Base-by-base conservation (phyloP, 2,329 filamentous ascomycete species). In the Curvularia verruculosa region DNA sequence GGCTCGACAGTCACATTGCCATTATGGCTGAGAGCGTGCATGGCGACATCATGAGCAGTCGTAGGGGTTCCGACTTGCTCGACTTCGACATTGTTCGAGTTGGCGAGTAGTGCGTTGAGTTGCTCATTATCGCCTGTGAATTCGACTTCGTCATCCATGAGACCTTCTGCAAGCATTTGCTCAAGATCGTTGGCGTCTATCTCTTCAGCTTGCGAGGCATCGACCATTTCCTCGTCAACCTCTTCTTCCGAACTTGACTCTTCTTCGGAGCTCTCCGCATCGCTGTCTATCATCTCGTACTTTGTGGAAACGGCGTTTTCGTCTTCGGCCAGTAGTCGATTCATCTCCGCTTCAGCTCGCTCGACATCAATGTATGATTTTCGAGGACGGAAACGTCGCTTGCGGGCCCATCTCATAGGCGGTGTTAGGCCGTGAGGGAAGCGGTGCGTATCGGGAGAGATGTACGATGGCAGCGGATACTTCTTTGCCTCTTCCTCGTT, bases 381-480 rank as follows among this genome's bases (percentile, higher is more conserved):
- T 3, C 91, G 87, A 71, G 93, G 92, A 56, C 92, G 86, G 77
- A 96, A 96, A 29, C 92, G 85, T 26, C 91, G 86, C 73, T 91
- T 92, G 41, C 90, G 84, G 41, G 89, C 91, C 80, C 91, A 91
- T 71, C 91, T 89, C 87, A 96, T 91, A 1, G 92, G 92, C 5
- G 92, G 91, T 1, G 92, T 95, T 19, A 96, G 81, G 29, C 92
- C 92, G 75, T 96, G 92, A 1, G 92, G 89, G 81, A 90, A 96
- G 70, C 81, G 88, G 67, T 88, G 87, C 5, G 81, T 85, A 56
- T 83, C 81, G 78, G 87, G 74, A 77, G 91, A 85, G 49, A 96
- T 83, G 67, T 92, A 89, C 51, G 82, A 76, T 1, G 92, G 92
- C 13, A 96, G 79, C n/a, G 88, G 84, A 51, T 68, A 75, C 48